phyloP scores from a whole-genome alignment of 2,329 filamentous ascomycete genomes.

The Coniochaeta sp. region DNA sequence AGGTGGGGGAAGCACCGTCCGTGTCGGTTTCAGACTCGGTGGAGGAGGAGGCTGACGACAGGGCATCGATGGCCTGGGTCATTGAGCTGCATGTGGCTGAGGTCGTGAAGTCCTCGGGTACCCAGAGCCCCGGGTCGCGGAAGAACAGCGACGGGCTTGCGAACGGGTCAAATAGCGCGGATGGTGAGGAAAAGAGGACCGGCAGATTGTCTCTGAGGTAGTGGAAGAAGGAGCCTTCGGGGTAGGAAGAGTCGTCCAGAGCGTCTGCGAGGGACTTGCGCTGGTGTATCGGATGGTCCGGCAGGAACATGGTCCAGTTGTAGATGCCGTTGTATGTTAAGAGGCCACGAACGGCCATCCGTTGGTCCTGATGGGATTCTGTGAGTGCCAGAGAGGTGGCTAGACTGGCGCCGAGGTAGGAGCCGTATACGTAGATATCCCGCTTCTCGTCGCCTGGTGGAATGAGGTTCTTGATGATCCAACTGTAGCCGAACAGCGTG shows the following conservation, averaged over 20 bases:
- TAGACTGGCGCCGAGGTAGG: constrained; percentile 49
- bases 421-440: constrained; percentile 44
- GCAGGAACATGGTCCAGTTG: constrained; percentile 56
- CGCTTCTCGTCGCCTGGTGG: constrained; percentile 27
- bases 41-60: neutral
- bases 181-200: constrained; percentile 39
- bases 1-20: neutral
- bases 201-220: constrained; percentile 26
- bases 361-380: constrained; percentile 34
- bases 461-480: constrained; percentile 37
- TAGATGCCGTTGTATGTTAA: constrained; percentile 54
- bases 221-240: constrained; percentile 26
- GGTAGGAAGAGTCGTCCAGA: constrained; percentile 7
- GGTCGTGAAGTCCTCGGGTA: constrained; percentile 34
- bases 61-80: constrained; percentile 7
- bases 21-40: constrained; percentile 1
- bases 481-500: constrained; percentile 42
- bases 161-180: constrained; percentile 50
- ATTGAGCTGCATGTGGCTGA: neutral
- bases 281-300: constrained; percentile 39
- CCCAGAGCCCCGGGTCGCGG: constrained; percentile 38
- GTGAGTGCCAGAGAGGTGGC: constrained; percentile 51
- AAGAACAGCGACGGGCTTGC: constrained; percentile 53
- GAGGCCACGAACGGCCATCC: constrained; percentile 43
- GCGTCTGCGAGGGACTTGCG: constrained; percentile 4